These are phyloP conservation scores for Pythium periplocum DNA, from an alignment of 352 stramenopile genomes.

Conservation along the genomic window DNA sequence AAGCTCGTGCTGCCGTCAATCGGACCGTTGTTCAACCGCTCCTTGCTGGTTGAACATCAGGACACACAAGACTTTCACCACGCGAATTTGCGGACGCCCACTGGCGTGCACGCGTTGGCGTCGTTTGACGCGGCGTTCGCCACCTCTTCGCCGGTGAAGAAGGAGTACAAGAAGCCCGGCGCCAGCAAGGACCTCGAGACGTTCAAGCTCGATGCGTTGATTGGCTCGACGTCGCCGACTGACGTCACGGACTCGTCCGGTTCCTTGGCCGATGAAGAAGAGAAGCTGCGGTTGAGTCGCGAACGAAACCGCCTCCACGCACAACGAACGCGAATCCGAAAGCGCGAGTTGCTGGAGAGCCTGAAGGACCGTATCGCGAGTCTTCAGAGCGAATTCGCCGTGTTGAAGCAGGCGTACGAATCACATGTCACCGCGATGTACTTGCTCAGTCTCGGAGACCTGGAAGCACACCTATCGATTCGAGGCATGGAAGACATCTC, in stretches of 20 bases:
- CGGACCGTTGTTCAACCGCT: conserved; percentile 39
- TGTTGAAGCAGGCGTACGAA: conserved; percentile 72
- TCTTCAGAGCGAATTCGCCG: conserved; percentile 51
- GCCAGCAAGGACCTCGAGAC: conserved; percentile 21
- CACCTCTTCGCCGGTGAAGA: conserved; percentile 61
- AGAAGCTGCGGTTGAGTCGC: conserved; percentile 66
- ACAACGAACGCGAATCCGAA: conserved; percentile 69
- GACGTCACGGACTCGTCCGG: not conserved
- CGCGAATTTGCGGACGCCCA: conserved; percentile 43
- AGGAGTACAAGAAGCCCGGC: conserved; percentile 24
- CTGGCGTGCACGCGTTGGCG: conserved; percentile 31
- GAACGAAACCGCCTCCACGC: conserved; percentile 74
- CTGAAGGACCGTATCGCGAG: conserved; percentile 65
- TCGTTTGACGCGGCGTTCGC: conserved; percentile 30
- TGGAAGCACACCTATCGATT: conserved; percentile 32
- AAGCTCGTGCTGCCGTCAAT: conserved; percentile 57
- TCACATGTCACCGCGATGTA: conserved; percentile 67
- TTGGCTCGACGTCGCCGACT: conserved; percentile 1
- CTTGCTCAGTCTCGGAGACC: conserved; percentile 42
- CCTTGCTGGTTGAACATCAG: conserved; percentile 19
- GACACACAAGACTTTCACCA: conserved; percentile 28
- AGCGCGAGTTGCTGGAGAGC: conserved; percentile 68
- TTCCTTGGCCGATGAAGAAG: conserved; percentile 26
- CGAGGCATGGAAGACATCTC: conserved; percentile 49
- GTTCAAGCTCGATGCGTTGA: conserved; percentile 28